Evolutionary conservation across 257 asterid species (phyloP), one percentile per base, ranked within the genome.

Genomic region (Scutellaria baicalensis): DNA sequence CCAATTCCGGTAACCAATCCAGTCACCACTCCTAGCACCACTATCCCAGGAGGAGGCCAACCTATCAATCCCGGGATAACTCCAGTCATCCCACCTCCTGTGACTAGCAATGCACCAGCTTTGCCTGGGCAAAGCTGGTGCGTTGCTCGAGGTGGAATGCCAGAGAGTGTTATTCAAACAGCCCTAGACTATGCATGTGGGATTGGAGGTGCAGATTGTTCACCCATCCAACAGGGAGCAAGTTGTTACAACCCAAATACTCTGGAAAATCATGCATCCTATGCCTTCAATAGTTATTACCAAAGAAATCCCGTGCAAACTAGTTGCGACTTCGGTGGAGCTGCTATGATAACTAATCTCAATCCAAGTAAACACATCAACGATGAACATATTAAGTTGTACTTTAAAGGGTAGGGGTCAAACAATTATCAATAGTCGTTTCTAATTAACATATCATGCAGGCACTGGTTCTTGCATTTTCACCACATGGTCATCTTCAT

Each of bases 171-270:
- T 33, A 69, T 91, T 52, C 97, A 93, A 64, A 45, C 86, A 0
- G 97, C 94, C 0, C 86, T 93, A 13, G 97, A 93, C 70, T 93
- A 93, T 61, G 97, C 99, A 0, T 93, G 99, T 74, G 99, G 99
- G 72, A 72, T 78, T 0, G 97, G 96, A 49, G 90, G 92, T 1
- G 96, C 91, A 11, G 99, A 93, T 76, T 93, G 99, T 45, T 82
- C 97, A 4, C 52, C 80, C 1, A 85, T 93, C 13, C 99, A 93
- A 75, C 86, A 76, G 68, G 84, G 94, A 1, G 92, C 76, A 0
- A 68, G 64, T 48, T 93, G 99, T 79, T 93, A 82, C 17, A 89
- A 77, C 79, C 97, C 98, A 0, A 82, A 70, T 72, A 80, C 76
- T 20, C 50, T 93, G 73, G 81, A 82, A 79, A 81, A 76, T 39